Evolutionary conservation across 2,329 filamentous ascomycete genomes (phyloP).

Genomic region (Allantophomopsis cytisporea): DNA sequence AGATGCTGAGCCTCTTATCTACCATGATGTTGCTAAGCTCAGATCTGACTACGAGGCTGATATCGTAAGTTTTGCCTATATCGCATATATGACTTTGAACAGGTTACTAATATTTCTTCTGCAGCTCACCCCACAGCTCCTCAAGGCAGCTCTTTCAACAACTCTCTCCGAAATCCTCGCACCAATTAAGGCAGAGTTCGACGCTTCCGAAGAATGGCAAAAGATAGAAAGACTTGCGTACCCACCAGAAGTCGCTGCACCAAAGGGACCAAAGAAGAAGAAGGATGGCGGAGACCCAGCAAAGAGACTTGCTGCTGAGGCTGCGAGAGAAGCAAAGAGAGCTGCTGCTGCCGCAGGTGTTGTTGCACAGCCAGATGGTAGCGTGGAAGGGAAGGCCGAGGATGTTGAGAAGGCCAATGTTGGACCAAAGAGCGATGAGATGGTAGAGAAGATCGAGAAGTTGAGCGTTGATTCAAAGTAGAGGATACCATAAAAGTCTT

Average conservation of each 20-base stretch:
- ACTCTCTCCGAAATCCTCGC: slow-evolving; percentile 61
- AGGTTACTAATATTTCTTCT: background rate
- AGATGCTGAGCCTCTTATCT: slow-evolving; percentile 64
- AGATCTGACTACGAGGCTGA: slow-evolving; percentile 72
- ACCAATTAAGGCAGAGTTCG: slow-evolving; percentile 65
- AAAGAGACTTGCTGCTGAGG: slow-evolving; percentile 9
- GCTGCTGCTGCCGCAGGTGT: slow-evolving; percentile 11
- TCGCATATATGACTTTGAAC: background rate
- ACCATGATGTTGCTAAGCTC: slow-evolving; percentile 61
- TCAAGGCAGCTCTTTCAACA: slow-evolving; percentile 73
- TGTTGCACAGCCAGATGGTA: slow-evolving; percentile 14
- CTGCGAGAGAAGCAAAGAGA: slow-evolving; percentile 6
- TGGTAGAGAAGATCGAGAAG: slow-evolving; percentile 8
- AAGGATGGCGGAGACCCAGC: slow-evolving; percentile 21
- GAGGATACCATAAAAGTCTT: too few species aligned
- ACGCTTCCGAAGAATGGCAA: slow-evolving; percentile 67
- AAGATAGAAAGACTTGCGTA: slow-evolving; percentile 67
- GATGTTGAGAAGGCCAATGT: slow-evolving; percentile 10
- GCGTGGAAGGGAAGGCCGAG: slow-evolving; percentile 9
- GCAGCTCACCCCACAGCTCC: slow-evolving; percentile 67
- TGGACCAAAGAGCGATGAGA: slow-evolving; percentile 11
- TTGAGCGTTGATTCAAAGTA: too few species aligned
- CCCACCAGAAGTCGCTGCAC: slow-evolving; percentile 57
- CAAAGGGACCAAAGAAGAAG: slow-evolving; percentile 60
- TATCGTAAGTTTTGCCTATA: slow-evolving; percentile 38